Evolutionary conservation across 192 early-diverging fungal species (phyloP), one percentile per base, ranked within the genome.

Genomic region (Podochytrium sp.): DNA sequence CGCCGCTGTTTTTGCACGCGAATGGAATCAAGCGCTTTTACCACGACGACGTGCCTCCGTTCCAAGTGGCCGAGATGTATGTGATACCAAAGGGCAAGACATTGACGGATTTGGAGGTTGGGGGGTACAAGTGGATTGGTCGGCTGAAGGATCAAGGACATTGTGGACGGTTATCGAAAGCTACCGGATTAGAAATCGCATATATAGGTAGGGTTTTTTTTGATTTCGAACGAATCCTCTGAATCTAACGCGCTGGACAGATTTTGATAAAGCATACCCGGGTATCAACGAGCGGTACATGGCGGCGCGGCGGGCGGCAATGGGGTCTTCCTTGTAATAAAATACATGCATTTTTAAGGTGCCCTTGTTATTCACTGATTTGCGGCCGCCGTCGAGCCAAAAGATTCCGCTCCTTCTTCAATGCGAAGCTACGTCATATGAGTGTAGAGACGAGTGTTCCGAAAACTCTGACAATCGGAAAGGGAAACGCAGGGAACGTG

Each of bases 221-320:
- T 14, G 47, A 14, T 14, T n/a, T 14, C 47, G 12, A 49, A 14
- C n/a, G 12, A 49, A n/a, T 49, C n/a, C 47, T n/a, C 47, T n/a
- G n/a, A 12, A 14, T 49, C 47, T 49, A 14, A 49, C 12, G 12
- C n/a, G 12, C n/a, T 12, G 47, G 12, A 49, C 47, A 69, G 66
- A 69, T 37, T 69, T 69, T 69, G 20, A 6, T 10, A 69, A 51
- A 55, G 35, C 18, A 55, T 55, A 69, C 35, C 66, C 50, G 2
- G 66, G 66, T 30, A 34, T 55, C 23, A 69, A 69, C 39, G 66
- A 69, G n/a, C 29, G 30, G 20, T 69, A 69, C 29, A 69, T 69
- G 29, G 6, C 29, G 30, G 66, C 27, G 35, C 66, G 66, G 23
- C 7, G 52, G 52, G 30, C 30, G 7, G 52, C 52, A 7, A 55